Conservation (phyloP, 371 early-diverging fungal species). For the Actinomortierella wolfii region DNA sequence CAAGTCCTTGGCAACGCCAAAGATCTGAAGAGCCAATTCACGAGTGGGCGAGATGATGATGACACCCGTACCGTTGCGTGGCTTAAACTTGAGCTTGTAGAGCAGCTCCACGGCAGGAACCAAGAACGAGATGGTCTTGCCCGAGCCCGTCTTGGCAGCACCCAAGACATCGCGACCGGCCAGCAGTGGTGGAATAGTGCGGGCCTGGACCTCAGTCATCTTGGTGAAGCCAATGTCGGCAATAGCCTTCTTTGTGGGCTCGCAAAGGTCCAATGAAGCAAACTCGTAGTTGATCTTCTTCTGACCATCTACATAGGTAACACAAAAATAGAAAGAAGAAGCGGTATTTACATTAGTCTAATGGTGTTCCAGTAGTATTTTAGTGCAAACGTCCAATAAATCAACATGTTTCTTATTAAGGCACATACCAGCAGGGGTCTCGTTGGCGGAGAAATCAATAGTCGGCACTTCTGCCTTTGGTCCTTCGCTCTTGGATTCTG, state of each 20-base stretch:
- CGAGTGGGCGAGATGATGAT: constrained; percentile 99
- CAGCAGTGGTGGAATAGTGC: constrained; percentile 92
- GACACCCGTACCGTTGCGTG: constrained; percentile 96
- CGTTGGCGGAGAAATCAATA: constrained; percentile 35
- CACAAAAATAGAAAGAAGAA: background rate
- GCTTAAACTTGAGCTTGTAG: constrained; percentile 80
- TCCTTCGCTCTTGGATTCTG: constrained; percentile 23
- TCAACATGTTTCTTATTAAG: no score
- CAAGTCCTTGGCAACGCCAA: constrained; percentile 95
- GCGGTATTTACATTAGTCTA: no score
- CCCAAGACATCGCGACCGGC: constrained; percentile 98
- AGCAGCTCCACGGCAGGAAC: constrained; percentile 96
- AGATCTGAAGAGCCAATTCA: constrained; percentile 99
- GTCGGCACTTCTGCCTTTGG: constrained; percentile 27
- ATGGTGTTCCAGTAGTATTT: no score
- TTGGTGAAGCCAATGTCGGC: constrained; percentile 90
- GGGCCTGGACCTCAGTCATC: constrained; percentile 99
- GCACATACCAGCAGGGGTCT: constrained; percentile 12
- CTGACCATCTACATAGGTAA: constrained; percentile 13
- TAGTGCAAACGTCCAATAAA: no score
- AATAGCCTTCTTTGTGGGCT: constrained; percentile 82
- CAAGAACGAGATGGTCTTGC: constrained; percentile 98
- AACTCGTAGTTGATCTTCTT: constrained; percentile 62
- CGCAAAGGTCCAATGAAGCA: constrained; percentile 63
- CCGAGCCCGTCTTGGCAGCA: constrained; percentile 99